A percentile compares a stretch with the other conserved stretches of the same genome.
phyloP scores from a whole-genome alignment of 164 flowering plant genomes.

The Houttuynia cordata region DNA sequence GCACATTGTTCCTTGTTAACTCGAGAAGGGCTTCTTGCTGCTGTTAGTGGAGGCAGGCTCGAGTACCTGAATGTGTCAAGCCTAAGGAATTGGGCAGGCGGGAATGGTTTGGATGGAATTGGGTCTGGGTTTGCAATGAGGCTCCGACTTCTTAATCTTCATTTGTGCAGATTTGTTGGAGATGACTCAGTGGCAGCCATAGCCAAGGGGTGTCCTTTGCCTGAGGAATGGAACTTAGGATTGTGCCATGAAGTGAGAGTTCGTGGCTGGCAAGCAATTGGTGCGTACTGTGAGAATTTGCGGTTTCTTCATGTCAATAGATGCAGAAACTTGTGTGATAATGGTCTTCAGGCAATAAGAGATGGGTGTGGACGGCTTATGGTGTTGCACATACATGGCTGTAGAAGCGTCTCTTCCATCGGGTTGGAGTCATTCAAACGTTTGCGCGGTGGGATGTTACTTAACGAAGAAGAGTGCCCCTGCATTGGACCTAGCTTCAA shows the following conservation, averaged over 20 bases:
- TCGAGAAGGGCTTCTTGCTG: constrained; percentile 36
- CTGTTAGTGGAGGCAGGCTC: constrained; percentile 30
- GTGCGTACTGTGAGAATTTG: constrained; percentile 34
- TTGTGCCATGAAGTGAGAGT: constrained; percentile 39
- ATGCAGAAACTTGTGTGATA: constrained; percentile 44
- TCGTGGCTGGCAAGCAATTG: constrained; percentile 56
- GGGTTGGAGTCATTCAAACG: constrained; percentile 42
- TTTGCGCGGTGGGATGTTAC: constrained; percentile 36
- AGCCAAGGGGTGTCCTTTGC: constrained; percentile 55
- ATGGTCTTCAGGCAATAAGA: constrained; percentile 41
- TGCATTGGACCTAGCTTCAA: constrained; percentile 4
- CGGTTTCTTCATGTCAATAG: constrained; percentile 57
- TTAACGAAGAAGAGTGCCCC: constrained; percentile 31
- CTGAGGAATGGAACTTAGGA: constrained; percentile 58
- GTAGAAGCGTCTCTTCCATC: constrained; percentile 12
- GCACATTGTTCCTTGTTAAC: constrained; percentile 53
- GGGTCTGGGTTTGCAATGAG: constrained; percentile 39
- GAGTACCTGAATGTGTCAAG: constrained; percentile 32
- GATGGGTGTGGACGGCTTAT: constrained; percentile 47
- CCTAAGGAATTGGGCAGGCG: constrained; percentile 19
- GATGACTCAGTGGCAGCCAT: constrained; percentile 43
- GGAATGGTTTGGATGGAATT: constrained; percentile 34
- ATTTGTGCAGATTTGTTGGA: constrained; percentile 37
- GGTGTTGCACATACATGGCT: constrained; percentile 29
- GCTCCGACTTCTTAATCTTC: constrained; percentile 39